These are phyloP conservation scores for Zygnema circumcarinatum DNA, from an alignment of 139 green algal genomes.

Conservation along the genomic window DNA sequence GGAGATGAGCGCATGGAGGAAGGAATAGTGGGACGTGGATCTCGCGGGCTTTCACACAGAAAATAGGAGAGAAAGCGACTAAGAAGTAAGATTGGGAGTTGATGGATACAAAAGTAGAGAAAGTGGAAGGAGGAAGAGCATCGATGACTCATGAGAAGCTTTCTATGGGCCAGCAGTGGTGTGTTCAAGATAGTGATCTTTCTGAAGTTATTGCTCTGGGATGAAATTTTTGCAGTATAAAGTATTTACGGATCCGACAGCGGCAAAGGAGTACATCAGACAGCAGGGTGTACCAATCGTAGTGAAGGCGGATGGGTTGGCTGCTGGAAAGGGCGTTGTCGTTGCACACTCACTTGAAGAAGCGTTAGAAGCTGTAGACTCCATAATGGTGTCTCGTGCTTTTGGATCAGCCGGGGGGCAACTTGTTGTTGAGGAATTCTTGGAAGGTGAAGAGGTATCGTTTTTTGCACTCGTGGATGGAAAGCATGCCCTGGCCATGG, in stretches of 20 bases:
- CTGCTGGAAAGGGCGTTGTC: conserved; percentile 92
- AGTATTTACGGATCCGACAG: conserved; percentile 76
- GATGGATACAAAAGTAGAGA: too few relatives aligned
- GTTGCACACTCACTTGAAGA: conserved; percentile 82
- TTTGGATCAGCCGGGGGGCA: conserved; percentile 82
- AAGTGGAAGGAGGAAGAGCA: too few relatives aligned
- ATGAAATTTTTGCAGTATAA: conserved; percentile 71
- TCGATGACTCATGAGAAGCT: too few relatives aligned
- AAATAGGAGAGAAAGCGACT: too few relatives aligned
- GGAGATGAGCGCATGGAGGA: too few relatives aligned
- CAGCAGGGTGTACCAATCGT: conserved; percentile 86
- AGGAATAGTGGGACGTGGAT: too few relatives aligned
- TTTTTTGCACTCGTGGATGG: conserved; percentile 98
- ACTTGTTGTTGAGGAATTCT: conserved; percentile 96
- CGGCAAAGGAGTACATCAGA: conserved; percentile 81
- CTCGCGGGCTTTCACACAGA: too few relatives aligned
- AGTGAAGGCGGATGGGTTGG: conserved; percentile 95
- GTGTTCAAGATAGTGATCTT: too few relatives aligned
- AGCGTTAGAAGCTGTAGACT: conserved; percentile 83
- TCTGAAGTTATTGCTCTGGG: too few relatives aligned
- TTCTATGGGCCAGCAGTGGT: too few relatives aligned
- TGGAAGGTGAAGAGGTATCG: conserved; percentile 92
- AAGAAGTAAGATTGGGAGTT: too few relatives aligned
- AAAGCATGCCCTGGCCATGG: conserved; percentile 61
- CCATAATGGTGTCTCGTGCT: conserved; percentile 79